phyloP scores from a whole-genome alignment of 768 basidiomycete species.

The Leccinum aurantiacum region DNA sequence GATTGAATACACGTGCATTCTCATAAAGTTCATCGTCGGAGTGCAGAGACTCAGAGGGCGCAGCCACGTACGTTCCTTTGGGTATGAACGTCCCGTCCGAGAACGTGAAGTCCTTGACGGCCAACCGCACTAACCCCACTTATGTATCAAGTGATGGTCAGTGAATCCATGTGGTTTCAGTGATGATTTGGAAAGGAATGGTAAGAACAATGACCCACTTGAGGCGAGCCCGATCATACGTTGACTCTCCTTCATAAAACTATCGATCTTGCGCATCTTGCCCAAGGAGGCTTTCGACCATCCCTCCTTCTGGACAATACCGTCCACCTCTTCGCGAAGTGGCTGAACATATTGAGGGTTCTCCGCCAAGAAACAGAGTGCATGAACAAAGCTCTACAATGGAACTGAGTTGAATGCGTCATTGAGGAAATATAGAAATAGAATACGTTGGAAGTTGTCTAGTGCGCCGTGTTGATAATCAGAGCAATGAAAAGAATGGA shows the following conservation, averaged over 20 bases:
- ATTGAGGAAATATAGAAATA: background rate
- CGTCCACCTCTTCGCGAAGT: background rate
- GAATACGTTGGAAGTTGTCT: background rate
- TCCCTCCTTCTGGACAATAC: background rate
- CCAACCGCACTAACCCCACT: constrained; percentile 35
- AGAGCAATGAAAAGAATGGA: background rate
- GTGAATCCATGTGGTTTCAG: background rate
- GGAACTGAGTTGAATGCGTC: background rate
- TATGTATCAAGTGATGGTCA: background rate
- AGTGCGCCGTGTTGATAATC: background rate
- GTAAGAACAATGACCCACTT: background rate
- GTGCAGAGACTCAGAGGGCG: background rate
- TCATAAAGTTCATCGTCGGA: background rate
- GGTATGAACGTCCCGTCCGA: constrained; percentile 23
- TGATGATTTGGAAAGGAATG: too few species aligned
- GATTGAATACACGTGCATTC: background rate
- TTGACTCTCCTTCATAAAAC: background rate
- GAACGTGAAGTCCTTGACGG: constrained; percentile 34
- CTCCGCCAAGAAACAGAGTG: background rate
- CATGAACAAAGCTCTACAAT: background rate
- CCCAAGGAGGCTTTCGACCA: background rate
- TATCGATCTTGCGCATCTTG: background rate
- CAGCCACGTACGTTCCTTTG: background rate
- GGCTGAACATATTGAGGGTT: background rate
- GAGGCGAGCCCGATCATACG: background rate